Evolutionary conservation across 192 early-diverging fungal species (phyloP).

Genomic region (Irineochytrium annulatum): DNA sequence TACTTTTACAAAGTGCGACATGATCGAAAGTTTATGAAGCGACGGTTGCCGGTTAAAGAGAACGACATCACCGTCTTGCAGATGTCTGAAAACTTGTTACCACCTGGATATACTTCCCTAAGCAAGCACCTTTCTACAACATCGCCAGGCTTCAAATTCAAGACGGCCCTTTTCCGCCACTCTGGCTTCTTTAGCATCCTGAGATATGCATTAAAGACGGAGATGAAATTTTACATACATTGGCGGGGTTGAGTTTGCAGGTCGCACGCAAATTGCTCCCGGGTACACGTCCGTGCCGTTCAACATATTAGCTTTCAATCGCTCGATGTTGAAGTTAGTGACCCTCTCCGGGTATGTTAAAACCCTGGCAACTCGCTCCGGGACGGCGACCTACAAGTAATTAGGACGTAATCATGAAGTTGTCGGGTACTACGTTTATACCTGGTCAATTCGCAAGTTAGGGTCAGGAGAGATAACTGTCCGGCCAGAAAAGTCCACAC

Average conservation of each 20-base stretch:
- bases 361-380: constrained; percentile 81
- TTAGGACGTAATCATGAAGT: constrained; percentile 7
- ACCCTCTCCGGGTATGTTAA: constrained; percentile 96
- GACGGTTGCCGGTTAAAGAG: constrained; percentile 99
- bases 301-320: constrained; percentile 66
- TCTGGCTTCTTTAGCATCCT: no score
- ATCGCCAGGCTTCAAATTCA: constrained; percentile 81
- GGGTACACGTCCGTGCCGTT: constrained; percentile 90
- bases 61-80: constrained; percentile 90
- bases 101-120: no score
- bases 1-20: constrained; percentile 92
- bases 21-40: constrained; percentile 92
- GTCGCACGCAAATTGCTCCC: constrained; percentile 82
- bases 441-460: constrained; percentile 95
- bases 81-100: no score
- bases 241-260: constrained; percentile 15
- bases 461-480: constrained; percentile 99
- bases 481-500: constrained; percentile 97
- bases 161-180: no score
- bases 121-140: constrained; percentile 89
- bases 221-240: no score
- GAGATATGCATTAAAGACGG: no score
- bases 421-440: no score
- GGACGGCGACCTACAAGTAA: constrained; percentile 70
- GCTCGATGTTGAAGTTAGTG: constrained; percentile 80